A percentile compares a stretch with the other conserved stretches of the same genome.
Conservation (phyloP, 192 early-diverging fungal species). For the Backusella parvicylindrica region DNA sequence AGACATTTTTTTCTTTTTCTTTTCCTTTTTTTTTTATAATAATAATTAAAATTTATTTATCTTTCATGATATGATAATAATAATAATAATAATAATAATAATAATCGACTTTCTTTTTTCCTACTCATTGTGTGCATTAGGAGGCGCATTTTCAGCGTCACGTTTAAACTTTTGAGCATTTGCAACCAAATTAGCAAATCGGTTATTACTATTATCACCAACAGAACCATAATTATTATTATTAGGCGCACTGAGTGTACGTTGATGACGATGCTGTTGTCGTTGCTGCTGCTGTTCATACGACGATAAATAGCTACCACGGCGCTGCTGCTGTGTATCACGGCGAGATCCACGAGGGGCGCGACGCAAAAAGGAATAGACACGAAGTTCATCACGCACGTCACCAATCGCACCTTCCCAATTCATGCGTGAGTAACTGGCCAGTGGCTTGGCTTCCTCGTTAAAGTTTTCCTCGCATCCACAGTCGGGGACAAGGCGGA, state of each 20-base stretch:
- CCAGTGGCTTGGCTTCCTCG: constrained; percentile 34
- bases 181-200: constrained; percentile 16
- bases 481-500: constrained; percentile 77
- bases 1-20: neutral
- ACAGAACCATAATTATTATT: neutral
- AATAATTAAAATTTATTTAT: neutral
- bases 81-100: too few species aligned
- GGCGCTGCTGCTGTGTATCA: neutral
- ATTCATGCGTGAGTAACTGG: constrained; percentile 31
- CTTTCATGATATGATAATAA: too few species aligned
- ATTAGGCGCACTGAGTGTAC: neutral
- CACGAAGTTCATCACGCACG: constrained; percentile 25
- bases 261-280: neutral
- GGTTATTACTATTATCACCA: neutral
- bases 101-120: neutral
- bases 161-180: constrained; percentile 17
- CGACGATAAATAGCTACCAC: neutral
- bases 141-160: constrained; percentile 11
- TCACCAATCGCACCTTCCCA: constrained; percentile 37
- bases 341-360: neutral
- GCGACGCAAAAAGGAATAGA: constrained; percentile 20
- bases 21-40: neutral
- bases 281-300: neutral
- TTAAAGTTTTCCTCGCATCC: constrained; percentile 35
- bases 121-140: neutral